Conservation (phyloP, 2,329 filamentous ascomycete species). For the Calonectria montana region DNA sequence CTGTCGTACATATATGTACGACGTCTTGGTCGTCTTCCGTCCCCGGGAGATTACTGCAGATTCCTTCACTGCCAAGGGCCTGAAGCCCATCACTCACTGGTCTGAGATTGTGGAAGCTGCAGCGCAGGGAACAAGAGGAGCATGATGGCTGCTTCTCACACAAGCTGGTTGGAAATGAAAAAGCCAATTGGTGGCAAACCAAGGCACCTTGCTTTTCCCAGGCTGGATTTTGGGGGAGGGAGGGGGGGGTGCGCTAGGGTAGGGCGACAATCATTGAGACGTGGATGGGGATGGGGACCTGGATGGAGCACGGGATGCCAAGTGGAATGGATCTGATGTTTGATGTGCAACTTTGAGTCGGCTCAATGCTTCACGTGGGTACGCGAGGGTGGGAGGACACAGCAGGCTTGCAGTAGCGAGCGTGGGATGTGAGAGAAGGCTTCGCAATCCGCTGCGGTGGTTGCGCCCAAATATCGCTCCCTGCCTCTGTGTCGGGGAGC, state of each 20-base stretch:
- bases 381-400: slow-evolving; percentile 5
- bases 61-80: slow-evolving; percentile 19
- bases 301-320: slow-evolving; percentile 16
- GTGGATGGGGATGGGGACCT: slow-evolving; percentile 4
- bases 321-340: slow-evolving; percentile 3
- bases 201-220: slow-evolving; percentile 17
- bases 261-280: slow-evolving; percentile 15
- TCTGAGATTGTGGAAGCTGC: slow-evolving; percentile 4
- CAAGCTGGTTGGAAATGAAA: slow-evolving; percentile 12
- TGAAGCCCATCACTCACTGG: slow-evolving; percentile 11
- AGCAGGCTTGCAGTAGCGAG: slow-evolving; percentile 6
- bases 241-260: not conserved
- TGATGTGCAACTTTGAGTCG: not conserved
- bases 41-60: slow-evolving; percentile 19
- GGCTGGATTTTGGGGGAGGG: slow-evolving; percentile 9
- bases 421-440: slow-evolving; percentile 14
- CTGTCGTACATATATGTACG: slow-evolving; percentile 6
- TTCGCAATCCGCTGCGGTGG: not conserved
- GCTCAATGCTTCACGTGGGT: not conserved
- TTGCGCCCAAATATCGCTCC: not conserved
- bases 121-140: slow-evolving; percentile 19
- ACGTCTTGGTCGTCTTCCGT: slow-evolving; percentile 20
- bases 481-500: not conserved
- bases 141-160: slow-evolving; percentile 21
- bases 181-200: slow-evolving; percentile 17